Conservation (phyloP, 2,329 filamentous ascomycete genomes). For the Clonostachys byssicola region DNA sequence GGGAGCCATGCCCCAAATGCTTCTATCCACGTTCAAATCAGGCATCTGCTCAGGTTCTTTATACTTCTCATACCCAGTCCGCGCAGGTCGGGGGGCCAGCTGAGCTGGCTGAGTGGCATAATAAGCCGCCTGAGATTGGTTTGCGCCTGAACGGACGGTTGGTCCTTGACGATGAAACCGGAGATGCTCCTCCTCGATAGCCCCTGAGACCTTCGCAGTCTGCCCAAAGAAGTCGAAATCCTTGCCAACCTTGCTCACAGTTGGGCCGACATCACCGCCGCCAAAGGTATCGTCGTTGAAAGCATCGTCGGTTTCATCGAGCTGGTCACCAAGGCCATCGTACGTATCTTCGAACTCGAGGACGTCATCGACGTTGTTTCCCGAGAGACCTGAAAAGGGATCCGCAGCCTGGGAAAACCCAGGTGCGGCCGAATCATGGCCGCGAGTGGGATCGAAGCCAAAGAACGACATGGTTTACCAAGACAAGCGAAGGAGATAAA, state of each 20-base stretch:
- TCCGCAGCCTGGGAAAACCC: constrained; percentile 83
- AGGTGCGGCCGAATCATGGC: constrained; percentile 62
- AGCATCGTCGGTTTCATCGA: constrained; percentile 87
- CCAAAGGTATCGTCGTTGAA: constrained; percentile 97
- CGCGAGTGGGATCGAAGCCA: constrained; percentile 66
- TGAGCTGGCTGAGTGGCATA: constrained; percentile 19
- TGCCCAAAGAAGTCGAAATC: constrained; percentile 97
- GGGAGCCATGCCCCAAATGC: constrained; percentile 80
- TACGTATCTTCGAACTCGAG: constrained; percentile 95
- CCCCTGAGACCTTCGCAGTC: constrained; percentile 81
- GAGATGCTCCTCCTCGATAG: constrained; percentile 86
- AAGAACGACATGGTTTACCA: constrained; percentile 77
- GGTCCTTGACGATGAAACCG: constrained; percentile 75
- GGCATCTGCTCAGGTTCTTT: constrained; percentile 78
- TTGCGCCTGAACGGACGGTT: constrained; percentile 27
- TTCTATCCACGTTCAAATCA: constrained; percentile 87
- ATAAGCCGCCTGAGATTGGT: constrained; percentile 11
- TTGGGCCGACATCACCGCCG: constrained; percentile 31
- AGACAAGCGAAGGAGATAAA: constrained; percentile 1
- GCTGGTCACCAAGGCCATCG: constrained; percentile 85
- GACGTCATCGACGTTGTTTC: constrained; percentile 53
- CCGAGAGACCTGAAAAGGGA: constrained; percentile 80
- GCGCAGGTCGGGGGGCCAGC: constrained; percentile 50
- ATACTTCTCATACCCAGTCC: constrained; percentile 90
- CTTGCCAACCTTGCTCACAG: constrained; percentile 62